Conservation (phyloP, 306 rosid genomes). For the Lablab purpureus region DNA sequence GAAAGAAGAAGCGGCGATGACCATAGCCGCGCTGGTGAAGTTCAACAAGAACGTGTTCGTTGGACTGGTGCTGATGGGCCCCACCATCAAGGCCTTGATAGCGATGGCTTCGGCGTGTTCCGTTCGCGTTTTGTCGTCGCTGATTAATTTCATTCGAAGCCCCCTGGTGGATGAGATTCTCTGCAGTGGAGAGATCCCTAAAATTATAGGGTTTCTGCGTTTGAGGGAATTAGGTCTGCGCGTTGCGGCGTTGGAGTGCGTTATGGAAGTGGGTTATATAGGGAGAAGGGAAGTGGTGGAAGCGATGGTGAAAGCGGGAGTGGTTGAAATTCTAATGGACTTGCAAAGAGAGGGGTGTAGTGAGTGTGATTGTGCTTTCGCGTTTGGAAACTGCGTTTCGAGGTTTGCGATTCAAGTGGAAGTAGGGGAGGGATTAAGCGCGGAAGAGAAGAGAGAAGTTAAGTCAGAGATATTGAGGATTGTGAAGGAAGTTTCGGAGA, state of each 20-base stretch:
- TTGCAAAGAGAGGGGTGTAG: constrained; percentile 57
- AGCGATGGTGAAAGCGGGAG: constrained; percentile 49
- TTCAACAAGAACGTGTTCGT: constrained; percentile 78
- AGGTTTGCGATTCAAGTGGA: constrained; percentile 64
- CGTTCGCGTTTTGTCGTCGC: constrained; percentile 52
- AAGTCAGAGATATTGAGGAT: constrained; percentile 57
- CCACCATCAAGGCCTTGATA: constrained; percentile 52
- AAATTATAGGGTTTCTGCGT: constrained; percentile 47
- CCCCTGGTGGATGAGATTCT: constrained; percentile 69
- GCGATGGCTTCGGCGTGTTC: constrained; percentile 52
- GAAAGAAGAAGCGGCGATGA: constrained; percentile 58
- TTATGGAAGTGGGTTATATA: constrained; percentile 58
- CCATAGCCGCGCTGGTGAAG: constrained; percentile 54
- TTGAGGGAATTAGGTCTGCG: constrained; percentile 36
- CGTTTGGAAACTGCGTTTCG: constrained; percentile 60
- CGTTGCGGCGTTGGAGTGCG: constrained; percentile 61
- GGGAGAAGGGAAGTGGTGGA: constrained; percentile 71
- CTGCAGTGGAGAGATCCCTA: constrained; percentile 49
- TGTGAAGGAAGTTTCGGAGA: constrained; percentile 61
- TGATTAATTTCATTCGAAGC: constrained; percentile 54
- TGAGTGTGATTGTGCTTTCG: constrained; percentile 4
- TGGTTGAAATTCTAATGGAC: constrained; percentile 62
- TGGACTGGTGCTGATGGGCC: constrained; percentile 78
- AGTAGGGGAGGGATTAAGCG: constrained; percentile 67
- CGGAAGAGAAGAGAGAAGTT: constrained; percentile 59